These are phyloP conservation scores for Daedaleopsis nitida DNA, from an alignment of 768 basidiomycete species.

Conservation along the genomic window DNA sequence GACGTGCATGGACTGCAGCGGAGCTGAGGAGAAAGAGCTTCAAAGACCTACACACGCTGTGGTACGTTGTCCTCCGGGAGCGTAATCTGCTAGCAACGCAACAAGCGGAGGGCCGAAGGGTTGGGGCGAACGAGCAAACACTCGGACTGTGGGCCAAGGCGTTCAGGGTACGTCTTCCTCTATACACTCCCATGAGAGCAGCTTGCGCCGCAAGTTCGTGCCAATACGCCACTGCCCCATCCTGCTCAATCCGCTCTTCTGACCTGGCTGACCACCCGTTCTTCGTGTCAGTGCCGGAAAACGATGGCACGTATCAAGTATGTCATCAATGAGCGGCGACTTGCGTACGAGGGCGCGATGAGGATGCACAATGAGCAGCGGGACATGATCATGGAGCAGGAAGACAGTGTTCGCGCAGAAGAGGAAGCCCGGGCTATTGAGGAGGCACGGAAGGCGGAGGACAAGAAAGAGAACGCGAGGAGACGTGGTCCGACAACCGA, in stretches of 20 bases:
- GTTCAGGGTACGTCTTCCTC: conserved; percentile 18
- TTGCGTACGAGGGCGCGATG: conserved; percentile 76
- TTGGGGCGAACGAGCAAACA: conserved; percentile 37
- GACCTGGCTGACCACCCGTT: not conserved
- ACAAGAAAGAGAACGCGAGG: conserved; percentile 16
- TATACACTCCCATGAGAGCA: not conserved
- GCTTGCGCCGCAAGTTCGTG: not conserved
- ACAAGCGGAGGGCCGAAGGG: conserved; percentile 70
- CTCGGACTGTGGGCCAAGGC: conserved; percentile 12
- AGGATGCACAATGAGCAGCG: conserved; percentile 27
- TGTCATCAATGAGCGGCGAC: conserved; percentile 85
- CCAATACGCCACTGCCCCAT: too few species aligned
- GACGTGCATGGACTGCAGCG: conserved; percentile 82
- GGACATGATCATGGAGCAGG: conserved; percentile 14
- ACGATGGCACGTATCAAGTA: conserved; percentile 97
- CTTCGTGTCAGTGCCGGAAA: conserved; percentile 70
- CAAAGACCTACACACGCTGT: conserved; percentile 89
- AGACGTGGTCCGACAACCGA: conserved; percentile 11
- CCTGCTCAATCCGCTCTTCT: not conserved
- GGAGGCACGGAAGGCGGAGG: conserved; percentile 15
- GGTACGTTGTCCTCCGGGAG: conserved; percentile 90
- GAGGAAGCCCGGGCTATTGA: conserved; percentile 14
- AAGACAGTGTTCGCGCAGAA: conserved; percentile 10
- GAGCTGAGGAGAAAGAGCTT: conserved; percentile 93
- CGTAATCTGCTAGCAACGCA: conserved; percentile 91